These are phyloP conservation scores for Aphanomyces astaci DNA, from an alignment of 352 stramenopile genomes.

Conservation along the genomic window DNA sequence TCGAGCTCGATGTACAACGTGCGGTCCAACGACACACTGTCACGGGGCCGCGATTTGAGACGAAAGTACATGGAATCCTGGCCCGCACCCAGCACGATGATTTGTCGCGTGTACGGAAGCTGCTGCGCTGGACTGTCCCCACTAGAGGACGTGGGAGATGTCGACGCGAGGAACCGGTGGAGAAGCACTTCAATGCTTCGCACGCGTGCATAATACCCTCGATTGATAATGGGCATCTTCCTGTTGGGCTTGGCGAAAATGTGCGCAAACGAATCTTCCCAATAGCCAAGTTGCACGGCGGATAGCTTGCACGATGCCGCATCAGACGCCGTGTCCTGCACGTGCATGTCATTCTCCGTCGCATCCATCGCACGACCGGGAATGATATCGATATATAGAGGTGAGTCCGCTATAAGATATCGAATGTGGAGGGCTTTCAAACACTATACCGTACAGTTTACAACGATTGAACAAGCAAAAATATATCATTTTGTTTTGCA, in stretches of 20 bases:
- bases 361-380: not conserved
- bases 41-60: constrained; percentile 43
- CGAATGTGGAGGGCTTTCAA: not conserved
- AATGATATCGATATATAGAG: not conserved
- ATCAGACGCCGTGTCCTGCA: constrained; percentile 75
- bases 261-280: constrained; percentile 59
- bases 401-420: not conserved
- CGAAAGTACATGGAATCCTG: constrained; percentile 83
- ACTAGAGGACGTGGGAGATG: not conserved
- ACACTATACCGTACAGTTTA: not conserved
- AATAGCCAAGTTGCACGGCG: constrained; percentile 69
- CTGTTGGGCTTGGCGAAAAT: constrained; percentile 83
- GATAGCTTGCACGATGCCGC: constrained; percentile 83
- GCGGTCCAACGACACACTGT: constrained; percentile 15
- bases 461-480: not conserved
- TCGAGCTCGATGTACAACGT: constrained; percentile 72
- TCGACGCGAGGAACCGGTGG: constrained; percentile 44
- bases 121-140: not conserved
- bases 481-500: too few species aligned
- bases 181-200: constrained; percentile 62
- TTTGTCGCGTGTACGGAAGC: constrained; percentile 39
- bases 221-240: constrained; percentile 85
- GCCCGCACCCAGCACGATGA: constrained; percentile 73
- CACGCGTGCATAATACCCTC: constrained; percentile 82
- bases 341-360: constrained; percentile 46